Conservation (phyloP, 371 early-diverging fungal species). For the Rhizopus delemar region DNA sequence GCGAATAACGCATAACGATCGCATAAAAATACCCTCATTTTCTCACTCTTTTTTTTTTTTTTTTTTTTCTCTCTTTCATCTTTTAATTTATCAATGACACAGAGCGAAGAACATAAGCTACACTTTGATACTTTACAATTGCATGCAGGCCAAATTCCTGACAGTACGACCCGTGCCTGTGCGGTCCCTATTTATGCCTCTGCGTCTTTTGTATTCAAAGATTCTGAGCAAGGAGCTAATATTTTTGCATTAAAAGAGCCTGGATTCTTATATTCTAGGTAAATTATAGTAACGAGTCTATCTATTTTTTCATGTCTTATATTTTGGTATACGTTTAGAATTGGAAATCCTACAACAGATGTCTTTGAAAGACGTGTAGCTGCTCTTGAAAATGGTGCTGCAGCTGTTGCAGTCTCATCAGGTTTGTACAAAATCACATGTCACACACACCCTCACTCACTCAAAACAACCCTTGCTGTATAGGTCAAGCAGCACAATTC, state of each 20-base stretch:
- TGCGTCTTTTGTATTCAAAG: conserved; percentile 77
- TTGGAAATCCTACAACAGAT: conserved; percentile 78
- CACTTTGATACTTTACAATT: conserved; percentile 89
- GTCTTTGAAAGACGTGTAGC: conserved; percentile 90
- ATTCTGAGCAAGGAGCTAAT: conserved; percentile 75
- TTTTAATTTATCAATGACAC: conserved; percentile 4
- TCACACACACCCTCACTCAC: background rate
- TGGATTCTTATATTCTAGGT: conserved; percentile 81
- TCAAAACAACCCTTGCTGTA: background rate
- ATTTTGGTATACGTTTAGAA: background rate
- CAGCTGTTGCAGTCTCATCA: conserved; percentile 54
- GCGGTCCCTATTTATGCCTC: conserved; percentile 91
- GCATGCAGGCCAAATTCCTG: conserved; percentile 81
- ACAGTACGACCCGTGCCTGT: conserved; percentile 73
- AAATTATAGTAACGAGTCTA: conserved; percentile 3
- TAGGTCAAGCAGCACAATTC: conserved; percentile 83
- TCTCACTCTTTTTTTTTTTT: too few species aligned
- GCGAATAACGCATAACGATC: too few species aligned
- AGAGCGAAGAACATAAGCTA: conserved; percentile 30
- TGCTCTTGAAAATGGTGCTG: conserved; percentile 82
- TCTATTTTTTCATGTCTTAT: background rate
- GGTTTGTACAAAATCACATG: conserved; percentile 20
- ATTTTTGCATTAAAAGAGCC: conserved; percentile 69
- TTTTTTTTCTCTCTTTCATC: background rate
- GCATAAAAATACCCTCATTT: background rate